phyloP scores from a whole-genome alignment of 805 yeast genomes.

The Dipodascus albidus region DNA sequence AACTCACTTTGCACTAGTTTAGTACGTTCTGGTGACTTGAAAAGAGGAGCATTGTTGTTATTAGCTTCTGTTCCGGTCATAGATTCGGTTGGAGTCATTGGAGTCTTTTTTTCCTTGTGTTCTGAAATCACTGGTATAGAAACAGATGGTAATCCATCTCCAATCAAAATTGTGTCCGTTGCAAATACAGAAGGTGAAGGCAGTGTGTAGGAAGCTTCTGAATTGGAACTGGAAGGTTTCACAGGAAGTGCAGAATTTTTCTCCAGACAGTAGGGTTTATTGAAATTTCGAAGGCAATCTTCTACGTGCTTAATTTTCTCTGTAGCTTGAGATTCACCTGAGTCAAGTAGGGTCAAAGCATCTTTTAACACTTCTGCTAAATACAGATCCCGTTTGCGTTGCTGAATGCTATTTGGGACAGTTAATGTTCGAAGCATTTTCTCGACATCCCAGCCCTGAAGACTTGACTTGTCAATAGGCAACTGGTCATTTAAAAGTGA shows the following conservation, averaged over 20 bases:
- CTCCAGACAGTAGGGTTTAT: background rate
- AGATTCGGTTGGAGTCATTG: background rate
- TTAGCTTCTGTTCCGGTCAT: background rate
- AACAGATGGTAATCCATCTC: background rate
- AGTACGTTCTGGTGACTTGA: constrained; percentile 1
- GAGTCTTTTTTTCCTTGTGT: background rate
- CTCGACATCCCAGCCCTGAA: background rate
- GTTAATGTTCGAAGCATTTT: constrained; percentile 1
- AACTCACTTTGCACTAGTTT: constrained; percentile 2
- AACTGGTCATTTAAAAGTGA: background rate
- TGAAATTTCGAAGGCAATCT: constrained; percentile 7
- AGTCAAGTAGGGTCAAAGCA: constrained; percentile 6
- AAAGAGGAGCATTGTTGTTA: background rate
- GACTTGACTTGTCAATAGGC: background rate
- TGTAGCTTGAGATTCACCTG: constrained; percentile 5
- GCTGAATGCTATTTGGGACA: background rate
- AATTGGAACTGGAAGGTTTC: background rate
- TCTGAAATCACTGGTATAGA: background rate
- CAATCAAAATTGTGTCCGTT: background rate
- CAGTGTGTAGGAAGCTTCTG: background rate
- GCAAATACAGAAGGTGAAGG: background rate
- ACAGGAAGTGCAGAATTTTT: background rate
- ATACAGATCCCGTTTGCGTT: constrained; percentile 1
- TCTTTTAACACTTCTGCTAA: constrained; percentile 9
- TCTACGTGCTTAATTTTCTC: constrained; percentile 8